These are phyloP conservation scores for Saccharomyces hybrid DNA, from an alignment of 1,139 yeast genomes.

Conservation along the genomic window DNA sequence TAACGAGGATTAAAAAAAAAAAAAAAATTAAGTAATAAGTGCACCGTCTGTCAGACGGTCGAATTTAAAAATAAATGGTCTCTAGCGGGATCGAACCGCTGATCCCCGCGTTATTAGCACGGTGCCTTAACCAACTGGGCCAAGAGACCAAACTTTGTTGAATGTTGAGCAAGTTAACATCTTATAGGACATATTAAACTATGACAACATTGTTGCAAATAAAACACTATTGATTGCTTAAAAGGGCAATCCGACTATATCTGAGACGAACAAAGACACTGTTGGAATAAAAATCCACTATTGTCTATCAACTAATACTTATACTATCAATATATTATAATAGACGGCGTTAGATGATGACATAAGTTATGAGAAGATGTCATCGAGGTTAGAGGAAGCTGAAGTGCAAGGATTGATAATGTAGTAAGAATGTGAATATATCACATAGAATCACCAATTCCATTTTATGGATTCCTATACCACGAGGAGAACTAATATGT, in stretches of 20 bases:
- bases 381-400: not conserved
- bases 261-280: no score
- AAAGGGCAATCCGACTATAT: no score
- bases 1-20: not conserved
- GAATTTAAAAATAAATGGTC: conserved; percentile 12
- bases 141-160: conserved; percentile 16
- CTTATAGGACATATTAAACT: no score
- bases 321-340: no score
- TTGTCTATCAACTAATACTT: not conserved
- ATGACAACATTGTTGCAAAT: no score
- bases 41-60: no score
- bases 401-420: not conserved
- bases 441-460: not conserved
- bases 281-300: no score
- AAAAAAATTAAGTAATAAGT: not conserved
- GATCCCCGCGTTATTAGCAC: conserved; percentile 28
- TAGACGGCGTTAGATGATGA: no score
- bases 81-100: conserved; percentile 28
- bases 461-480: not conserved
- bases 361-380: no score
- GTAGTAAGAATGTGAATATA: not conserved
- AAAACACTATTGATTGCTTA: no score
- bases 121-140: conserved; percentile 29
- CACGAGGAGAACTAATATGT: not conserved
- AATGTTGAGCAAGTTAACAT: no score